Evolutionary conservation across 2,329 filamentous ascomycete species (phyloP).

Genomic region (Penicillium sp.): DNA sequence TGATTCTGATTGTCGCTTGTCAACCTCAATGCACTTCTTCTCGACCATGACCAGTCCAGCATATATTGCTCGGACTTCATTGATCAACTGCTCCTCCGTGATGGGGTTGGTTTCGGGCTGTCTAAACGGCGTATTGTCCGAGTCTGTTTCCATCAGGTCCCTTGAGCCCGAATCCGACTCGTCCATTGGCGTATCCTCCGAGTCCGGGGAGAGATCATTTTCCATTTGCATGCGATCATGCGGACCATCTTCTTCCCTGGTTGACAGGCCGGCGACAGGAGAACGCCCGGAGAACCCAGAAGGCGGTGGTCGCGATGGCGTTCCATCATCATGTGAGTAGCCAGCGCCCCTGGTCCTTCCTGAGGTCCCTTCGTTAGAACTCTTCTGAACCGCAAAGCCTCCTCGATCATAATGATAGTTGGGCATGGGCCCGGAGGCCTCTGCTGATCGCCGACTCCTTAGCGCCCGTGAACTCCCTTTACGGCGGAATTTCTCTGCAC

Average conservation of each 20-base stretch:
- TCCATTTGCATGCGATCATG: no score
- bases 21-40: conserved; percentile 79
- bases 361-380: neutral
- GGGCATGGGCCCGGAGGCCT: conserved; percentile 1
- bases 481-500: conserved; percentile 4
- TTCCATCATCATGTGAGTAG: no score
- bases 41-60: conserved; percentile 82
- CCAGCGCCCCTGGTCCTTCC: neutral
- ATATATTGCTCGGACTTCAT: conserved; percentile 66
- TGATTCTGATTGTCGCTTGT: conserved; percentile 53
- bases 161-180: neutral
- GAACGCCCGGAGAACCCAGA: no score
- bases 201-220: no score
- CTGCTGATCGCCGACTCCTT: conserved; percentile 1
- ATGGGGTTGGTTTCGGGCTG: conserved; percentile 67
- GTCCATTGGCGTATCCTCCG: no score
- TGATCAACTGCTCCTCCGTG: conserved; percentile 72
- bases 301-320: no score
- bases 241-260: no score
- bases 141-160: neutral
- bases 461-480: conserved; percentile 2
- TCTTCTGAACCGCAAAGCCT: neutral
- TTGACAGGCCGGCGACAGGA: no score
- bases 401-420: conserved; percentile 2
- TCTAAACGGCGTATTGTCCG: conserved; percentile 39